Conservation (phyloP, 805 yeast species). For the Metschnikowia similis region DNA sequence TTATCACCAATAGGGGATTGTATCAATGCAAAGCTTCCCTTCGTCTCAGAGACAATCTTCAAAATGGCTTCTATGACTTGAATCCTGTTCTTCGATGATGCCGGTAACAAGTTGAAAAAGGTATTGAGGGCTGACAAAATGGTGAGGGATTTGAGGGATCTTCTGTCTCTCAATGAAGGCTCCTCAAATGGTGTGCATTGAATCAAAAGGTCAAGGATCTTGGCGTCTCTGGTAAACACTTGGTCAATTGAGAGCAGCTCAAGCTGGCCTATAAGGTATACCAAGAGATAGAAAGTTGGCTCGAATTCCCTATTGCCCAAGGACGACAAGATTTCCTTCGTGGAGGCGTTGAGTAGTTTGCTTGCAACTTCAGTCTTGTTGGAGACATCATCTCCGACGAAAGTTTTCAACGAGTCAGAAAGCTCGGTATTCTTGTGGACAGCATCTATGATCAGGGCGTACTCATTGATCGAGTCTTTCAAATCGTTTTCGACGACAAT, state of each 20-base stretch:
- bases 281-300: conserved; percentile 40
- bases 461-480: conserved; percentile 38
- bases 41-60: conserved; percentile 25
- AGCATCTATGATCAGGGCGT: conserved; percentile 35
- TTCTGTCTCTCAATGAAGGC: conserved; percentile 42
- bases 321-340: conserved; percentile 26
- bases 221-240: conserved; percentile 23
- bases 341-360: conserved; percentile 25
- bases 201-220: conserved; percentile 26
- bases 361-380: conserved; percentile 27
- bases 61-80: conserved; percentile 30
- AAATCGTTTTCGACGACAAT: conserved; percentile 42
- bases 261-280: conserved; percentile 32
- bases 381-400: conserved; percentile 22
- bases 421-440: conserved; percentile 25
- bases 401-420: conserved; percentile 24
- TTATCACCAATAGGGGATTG: conserved; percentile 34
- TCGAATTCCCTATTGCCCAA: conserved; percentile 43
- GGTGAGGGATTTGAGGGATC: conserved; percentile 38
- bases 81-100: conserved; percentile 28
- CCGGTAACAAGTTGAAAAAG: conserved; percentile 39
- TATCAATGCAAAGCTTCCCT: conserved; percentile 30
- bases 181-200: conserved; percentile 32
- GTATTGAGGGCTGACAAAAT: conserved; percentile 38
- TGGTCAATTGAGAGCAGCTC: conserved; percentile 21